Evolutionary conservation across 768 basidiomycete genomes (phyloP).

Genomic region (Phallus indusiatus): DNA sequence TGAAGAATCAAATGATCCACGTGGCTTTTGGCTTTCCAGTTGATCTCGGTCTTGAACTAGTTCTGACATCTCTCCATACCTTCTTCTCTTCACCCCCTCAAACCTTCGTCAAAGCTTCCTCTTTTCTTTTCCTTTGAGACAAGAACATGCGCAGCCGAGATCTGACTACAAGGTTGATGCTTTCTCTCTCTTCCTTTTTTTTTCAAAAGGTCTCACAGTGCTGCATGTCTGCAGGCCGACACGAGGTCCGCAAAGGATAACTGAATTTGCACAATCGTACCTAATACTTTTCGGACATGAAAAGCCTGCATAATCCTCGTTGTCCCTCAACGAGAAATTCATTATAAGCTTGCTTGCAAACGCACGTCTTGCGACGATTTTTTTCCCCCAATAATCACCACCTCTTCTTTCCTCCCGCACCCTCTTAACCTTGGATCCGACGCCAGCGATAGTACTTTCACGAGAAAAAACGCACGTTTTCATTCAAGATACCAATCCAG

Average conservation of each 20-base stretch:
- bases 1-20: too few relatives aligned
- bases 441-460: too few relatives aligned
- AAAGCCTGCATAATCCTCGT: background rate
- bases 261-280: too few relatives aligned
- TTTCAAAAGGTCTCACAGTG: background rate
- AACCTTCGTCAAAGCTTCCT: too few relatives aligned
- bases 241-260: background rate
- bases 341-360: background rate
- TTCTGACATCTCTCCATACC: too few relatives aligned
- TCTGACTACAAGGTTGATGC: background rate
- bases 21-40: too few relatives aligned
- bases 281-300: background rate
- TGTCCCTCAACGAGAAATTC: background rate
- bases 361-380: background rate
- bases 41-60: too few relatives aligned
- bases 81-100: too few relatives aligned
- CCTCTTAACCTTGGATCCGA: background rate
- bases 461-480: too few relatives aligned
- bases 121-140: too few relatives aligned
- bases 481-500: background rate
- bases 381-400: background rate
- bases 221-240: background rate
- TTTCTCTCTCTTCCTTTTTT: background rate
- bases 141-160: too few relatives aligned
- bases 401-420: background rate